Percentiles rank a stretch among this genome's conserved stretches.
Evolutionary conservation across 2,329 filamentous ascomycete genomes (phyloP).

Genomic region (Calonectria fujianensis): DNA sequence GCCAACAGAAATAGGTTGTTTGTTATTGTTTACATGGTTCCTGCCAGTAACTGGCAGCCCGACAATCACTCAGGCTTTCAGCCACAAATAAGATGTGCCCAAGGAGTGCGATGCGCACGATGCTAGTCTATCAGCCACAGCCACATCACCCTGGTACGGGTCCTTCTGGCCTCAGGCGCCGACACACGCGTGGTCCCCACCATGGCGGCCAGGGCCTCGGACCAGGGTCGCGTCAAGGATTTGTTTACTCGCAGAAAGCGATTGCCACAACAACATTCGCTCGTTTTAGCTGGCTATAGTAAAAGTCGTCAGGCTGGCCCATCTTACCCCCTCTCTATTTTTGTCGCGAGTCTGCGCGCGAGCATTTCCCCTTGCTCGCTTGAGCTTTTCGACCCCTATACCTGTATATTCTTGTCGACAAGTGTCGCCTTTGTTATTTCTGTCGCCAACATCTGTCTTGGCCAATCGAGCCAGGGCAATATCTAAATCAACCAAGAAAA

Average conservation of each 20-base stretch:
- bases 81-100: conserved; percentile 34
- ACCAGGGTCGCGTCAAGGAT: conserved; percentile 53
- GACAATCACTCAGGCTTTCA: neutral
- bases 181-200: conserved; percentile 47
- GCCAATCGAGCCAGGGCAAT: conserved; percentile 45
- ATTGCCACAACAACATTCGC: conserved; percentile 56
- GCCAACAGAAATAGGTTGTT: neutral
- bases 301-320: conserved; percentile 52
- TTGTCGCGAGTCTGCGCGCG: conserved; percentile 53
- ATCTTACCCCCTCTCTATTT: conserved; percentile 47
- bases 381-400: conserved; percentile 42
- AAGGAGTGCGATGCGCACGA: neutral
- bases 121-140: conserved; percentile 21
- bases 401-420: conserved; percentile 48
- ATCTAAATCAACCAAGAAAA: conserved; percentile 58
- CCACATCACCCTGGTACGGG: neutral
- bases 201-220: conserved; percentile 29
- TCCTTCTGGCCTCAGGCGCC: conserved; percentile 50
- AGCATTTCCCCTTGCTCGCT: conserved; percentile 47
- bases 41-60: neutral
- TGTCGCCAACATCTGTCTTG: conserved; percentile 47
- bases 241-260: conserved; percentile 56
- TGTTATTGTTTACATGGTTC: neutral
- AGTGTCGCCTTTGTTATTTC: conserved; percentile 43
- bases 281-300: conserved; percentile 48